Evolutionary conservation across 768 basidiomycete species (phyloP).

Genomic region (Macrolepiota albuminosa): DNA sequence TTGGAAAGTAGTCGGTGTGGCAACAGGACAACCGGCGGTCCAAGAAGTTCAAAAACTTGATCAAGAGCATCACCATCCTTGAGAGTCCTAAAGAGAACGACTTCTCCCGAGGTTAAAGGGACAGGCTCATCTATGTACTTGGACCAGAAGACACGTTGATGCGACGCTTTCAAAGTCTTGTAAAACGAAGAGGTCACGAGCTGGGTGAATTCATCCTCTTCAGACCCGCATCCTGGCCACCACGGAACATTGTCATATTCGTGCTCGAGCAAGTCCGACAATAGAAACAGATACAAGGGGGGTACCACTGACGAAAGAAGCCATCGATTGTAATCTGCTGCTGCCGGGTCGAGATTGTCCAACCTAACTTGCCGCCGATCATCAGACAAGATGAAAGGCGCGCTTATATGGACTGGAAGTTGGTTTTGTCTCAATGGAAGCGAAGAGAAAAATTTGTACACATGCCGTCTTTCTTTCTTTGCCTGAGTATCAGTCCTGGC

Average conservation of each 20-base stretch:
- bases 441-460: constrained; percentile 35
- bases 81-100: neutral
- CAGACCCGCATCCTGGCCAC: constrained; percentile 29
- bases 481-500: constrained; percentile 27
- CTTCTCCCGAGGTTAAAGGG: neutral
- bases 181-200: constrained; percentile 9
- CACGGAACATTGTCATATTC: constrained; percentile 21
- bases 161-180: neutral
- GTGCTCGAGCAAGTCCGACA: constrained; percentile 25
- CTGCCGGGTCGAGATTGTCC: constrained; percentile 28
- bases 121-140: neutral
- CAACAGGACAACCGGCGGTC: constrained; percentile 17
- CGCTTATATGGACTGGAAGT: constrained; percentile 43
- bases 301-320: constrained; percentile 32
- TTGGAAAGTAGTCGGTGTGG: constrained; percentile 16
- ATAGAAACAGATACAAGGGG: constrained; percentile 32
- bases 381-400: constrained; percentile 40
- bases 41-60: constrained; percentile 18
- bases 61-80: constrained; percentile 7
- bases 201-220: constrained; percentile 9
- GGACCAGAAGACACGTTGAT: constrained; percentile 3
- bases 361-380: constrained; percentile 41
- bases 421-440: constrained; percentile 36
- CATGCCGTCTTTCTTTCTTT: neutral
- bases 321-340: constrained; percentile 40